A percentile compares a stretch with the other conserved stretches of the same genome.
These are phyloP conservation scores for Melanomma pulvis-pyrius DNA, from an alignment of 495 filamentous ascomycete genomes.

Conservation along the genomic window DNA sequence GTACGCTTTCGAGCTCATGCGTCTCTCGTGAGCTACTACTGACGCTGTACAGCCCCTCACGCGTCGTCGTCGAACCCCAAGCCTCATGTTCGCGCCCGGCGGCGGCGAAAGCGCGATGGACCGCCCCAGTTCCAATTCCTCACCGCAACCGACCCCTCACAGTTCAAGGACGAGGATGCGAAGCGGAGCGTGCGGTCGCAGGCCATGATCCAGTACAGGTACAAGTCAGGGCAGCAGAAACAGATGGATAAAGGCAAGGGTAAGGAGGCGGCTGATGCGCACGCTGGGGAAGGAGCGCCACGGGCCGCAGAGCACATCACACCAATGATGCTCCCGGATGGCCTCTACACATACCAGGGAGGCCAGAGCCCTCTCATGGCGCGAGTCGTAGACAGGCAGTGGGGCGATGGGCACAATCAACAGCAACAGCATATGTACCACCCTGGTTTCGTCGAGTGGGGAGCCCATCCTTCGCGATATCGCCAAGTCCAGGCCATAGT, in stretches of 20 bases:
- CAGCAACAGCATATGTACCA: constrained; percentile 3
- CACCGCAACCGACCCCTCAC: constrained; percentile 33
- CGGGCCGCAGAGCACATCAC: background rate
- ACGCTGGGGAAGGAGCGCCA: background rate
- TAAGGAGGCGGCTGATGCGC: background rate
- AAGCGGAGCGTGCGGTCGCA: constrained; percentile 36
- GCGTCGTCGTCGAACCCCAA: constrained; percentile 1
- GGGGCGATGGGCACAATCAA: background rate
- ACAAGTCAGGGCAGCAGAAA: constrained; percentile 21
- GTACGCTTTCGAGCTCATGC: background rate
- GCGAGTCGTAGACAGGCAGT: background rate
- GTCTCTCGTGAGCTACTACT: background rate
- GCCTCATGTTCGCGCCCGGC: constrained; percentile 12
- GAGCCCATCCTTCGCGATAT: constrained; percentile 4
- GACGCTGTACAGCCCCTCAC: background rate
- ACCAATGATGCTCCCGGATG: background rate
- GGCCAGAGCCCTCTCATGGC: background rate
- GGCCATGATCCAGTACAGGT: constrained; percentile 37
- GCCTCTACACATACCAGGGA: background rate
- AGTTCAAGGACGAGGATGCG: constrained; percentile 32
- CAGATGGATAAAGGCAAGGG: constrained; percentile 7
- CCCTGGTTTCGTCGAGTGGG: background rate
- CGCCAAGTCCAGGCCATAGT: background rate
- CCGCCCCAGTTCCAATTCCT: constrained; percentile 36
- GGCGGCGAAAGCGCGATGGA: constrained; percentile 24